phyloP scores from a whole-genome alignment of 192 early-diverging fungal genomes.

The Gamsiella multidivaricata region DNA sequence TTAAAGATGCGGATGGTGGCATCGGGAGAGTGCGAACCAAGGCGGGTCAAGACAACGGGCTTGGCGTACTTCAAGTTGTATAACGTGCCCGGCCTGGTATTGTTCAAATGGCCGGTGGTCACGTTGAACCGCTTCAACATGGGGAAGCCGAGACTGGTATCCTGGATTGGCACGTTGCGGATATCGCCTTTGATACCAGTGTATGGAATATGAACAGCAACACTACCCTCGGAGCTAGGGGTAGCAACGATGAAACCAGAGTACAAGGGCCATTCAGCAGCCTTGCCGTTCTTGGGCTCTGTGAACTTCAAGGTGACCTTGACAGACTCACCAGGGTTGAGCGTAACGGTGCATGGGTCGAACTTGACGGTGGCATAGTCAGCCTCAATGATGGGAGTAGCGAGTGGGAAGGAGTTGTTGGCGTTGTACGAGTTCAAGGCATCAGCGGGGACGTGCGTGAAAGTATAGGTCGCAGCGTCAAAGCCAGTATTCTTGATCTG shows the following conservation, averaged over 20 bases:
- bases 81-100: background rate
- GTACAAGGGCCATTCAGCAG: slow-evolving; percentile 45
- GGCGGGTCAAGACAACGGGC: slow-evolving; percentile 4
- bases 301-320: slow-evolving; percentile 19
- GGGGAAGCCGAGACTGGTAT: slow-evolving; percentile 25
- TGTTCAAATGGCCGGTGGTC: background rate
- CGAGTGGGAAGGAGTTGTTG: slow-evolving; percentile 14
- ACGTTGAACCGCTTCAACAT: slow-evolving; percentile 1
- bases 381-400: slow-evolving; percentile 10
- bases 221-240: slow-evolving; percentile 16
- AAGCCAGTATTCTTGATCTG: slow-evolving; percentile 53
- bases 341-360: slow-evolving; percentile 24
- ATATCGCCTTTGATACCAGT: slow-evolving; percentile 55
- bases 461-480: slow-evolving; percentile 28
- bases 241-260: slow-evolving; percentile 56
- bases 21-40: background rate
- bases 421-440: slow-evolving; percentile 39
- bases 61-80: slow-evolving; percentile 1
- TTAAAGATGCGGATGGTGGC: slow-evolving; percentile 5
- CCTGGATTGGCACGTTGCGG: slow-evolving; percentile 54
- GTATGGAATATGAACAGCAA: slow-evolving; percentile 57
- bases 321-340: slow-evolving; percentile 23
- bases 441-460: slow-evolving; percentile 29
- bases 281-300: slow-evolving; percentile 28
- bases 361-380: slow-evolving; percentile 26